These are phyloP conservation scores for Antrodiella citrinella DNA, from an alignment of 768 basidiomycete genomes.

Conservation along the genomic window DNA sequence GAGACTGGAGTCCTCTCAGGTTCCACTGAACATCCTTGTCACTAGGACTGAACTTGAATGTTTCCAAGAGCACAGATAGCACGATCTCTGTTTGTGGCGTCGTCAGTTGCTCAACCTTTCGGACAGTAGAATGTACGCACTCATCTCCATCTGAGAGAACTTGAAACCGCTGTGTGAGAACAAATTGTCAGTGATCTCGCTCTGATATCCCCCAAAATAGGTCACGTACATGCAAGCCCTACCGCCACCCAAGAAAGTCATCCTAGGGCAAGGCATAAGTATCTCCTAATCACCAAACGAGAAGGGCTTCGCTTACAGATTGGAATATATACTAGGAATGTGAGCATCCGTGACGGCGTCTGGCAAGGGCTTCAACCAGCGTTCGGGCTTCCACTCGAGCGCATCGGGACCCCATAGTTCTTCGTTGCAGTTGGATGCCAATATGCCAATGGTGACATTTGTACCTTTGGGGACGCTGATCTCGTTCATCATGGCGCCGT, in stretches of 20 bases:
- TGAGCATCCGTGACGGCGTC: slow-evolving; percentile 9
- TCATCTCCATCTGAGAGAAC: slow-evolving; percentile 20
- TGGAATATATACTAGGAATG: slow-evolving; percentile 17
- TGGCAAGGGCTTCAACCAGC: slow-evolving; percentile 41
- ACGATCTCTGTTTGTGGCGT: slow-evolving; percentile 16
- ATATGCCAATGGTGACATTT: slow-evolving; percentile 33
- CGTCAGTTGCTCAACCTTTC: too few relatives aligned
- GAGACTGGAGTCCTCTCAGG: slow-evolving; percentile 10
- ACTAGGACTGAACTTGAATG: slow-evolving; percentile 7
- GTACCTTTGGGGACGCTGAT: slow-evolving; percentile 43
- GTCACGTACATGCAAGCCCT: slow-evolving; percentile 10
- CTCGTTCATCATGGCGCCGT: slow-evolving; percentile 31
- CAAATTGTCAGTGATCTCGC: neutral
- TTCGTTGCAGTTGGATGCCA: slow-evolving; percentile 39
- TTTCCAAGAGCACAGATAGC: slow-evolving; percentile 8
- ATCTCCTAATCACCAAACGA: neutral
- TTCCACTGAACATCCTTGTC: slow-evolving; percentile 12
- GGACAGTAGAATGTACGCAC: too few relatives aligned
- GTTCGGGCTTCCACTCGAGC: slow-evolving; percentile 50
- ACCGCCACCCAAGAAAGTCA: slow-evolving; percentile 13
- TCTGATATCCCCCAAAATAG: neutral
- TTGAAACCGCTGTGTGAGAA: slow-evolving; percentile 15
- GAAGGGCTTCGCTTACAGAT: slow-evolving; percentile 11
- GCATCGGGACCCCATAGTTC: slow-evolving; percentile 56
- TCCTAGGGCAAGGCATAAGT: slow-evolving; percentile 9